Evolutionary conservation across 1,139 yeast genomes (phyloP).

Genomic region (Yamadazyma blattariae): DNA sequence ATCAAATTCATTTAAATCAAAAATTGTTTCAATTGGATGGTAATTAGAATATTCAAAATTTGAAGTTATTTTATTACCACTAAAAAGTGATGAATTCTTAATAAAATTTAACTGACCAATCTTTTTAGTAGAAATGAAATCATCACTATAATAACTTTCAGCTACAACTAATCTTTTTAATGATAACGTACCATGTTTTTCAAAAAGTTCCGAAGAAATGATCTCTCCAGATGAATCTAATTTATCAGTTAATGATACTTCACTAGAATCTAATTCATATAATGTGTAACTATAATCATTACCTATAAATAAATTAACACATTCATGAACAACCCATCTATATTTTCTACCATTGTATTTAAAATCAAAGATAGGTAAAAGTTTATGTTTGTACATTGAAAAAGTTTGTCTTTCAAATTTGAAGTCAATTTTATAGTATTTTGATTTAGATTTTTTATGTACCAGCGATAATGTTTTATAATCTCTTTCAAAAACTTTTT

Average conservation of each 20-base stretch:
- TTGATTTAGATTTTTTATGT: too few relatives aligned
- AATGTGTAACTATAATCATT: not conserved
- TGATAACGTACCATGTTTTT: not conserved
- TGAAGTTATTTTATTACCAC: not conserved
- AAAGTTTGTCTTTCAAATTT: too few relatives aligned
- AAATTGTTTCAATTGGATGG: not conserved
- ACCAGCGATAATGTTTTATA: too few relatives aligned
- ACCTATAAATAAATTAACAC: not conserved
- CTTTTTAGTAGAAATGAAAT: too few relatives aligned
- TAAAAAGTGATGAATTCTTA: not conserved
- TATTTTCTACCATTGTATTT: conserved; percentile 2
- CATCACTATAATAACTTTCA: not conserved
- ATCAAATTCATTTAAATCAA: not conserved
- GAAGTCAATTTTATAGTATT: too few relatives aligned
- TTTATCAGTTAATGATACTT: not conserved
- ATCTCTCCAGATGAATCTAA: not conserved
- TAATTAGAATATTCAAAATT: not conserved
- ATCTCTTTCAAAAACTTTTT: not conserved
- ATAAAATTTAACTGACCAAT: not conserved
- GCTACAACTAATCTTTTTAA: not conserved
- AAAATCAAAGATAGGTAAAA: conserved; percentile 8
- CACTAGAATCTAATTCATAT: not conserved
- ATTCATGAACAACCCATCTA: conserved; percentile 4
- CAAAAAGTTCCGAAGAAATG: not conserved
- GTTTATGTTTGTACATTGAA: not conserved